Conservation (phyloP, 1,284 basidiomycete genomes). For the Melampsora americana region DNA sequence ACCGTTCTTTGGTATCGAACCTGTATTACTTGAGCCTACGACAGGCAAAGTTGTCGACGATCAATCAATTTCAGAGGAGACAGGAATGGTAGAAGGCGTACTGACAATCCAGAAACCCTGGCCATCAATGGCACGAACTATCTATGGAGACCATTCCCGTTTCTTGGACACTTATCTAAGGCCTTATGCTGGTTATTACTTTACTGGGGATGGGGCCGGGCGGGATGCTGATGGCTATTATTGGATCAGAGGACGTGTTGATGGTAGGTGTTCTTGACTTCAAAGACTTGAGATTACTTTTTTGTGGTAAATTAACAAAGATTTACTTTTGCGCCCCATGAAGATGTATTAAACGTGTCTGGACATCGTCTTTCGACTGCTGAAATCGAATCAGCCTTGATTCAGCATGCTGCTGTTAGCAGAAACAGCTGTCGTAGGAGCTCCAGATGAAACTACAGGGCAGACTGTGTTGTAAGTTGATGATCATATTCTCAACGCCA, state of each 20-base stretch:
- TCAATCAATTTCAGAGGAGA: slow-evolving; percentile 61
- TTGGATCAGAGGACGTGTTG: slow-evolving; percentile 87
- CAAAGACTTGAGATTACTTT: neutral
- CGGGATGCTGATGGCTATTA: slow-evolving; percentile 91
- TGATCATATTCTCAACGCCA: slow-evolving; percentile 50
- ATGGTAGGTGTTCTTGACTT: slow-evolving; percentile 61
- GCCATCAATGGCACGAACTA: slow-evolving; percentile 94
- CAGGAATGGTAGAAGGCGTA: slow-evolving; percentile 68
- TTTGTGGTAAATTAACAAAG: neutral
- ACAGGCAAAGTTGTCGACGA: slow-evolving; percentile 71
- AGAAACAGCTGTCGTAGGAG: slow-evolving; percentile 91
- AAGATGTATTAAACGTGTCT: slow-evolving; percentile 78
- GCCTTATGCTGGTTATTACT: slow-evolving; percentile 79
- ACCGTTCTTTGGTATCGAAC: slow-evolving; percentile 93
- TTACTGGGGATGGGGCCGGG: slow-evolving; percentile 92
- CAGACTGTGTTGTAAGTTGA: slow-evolving; percentile 45
- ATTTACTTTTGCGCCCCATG: slow-evolving; percentile 1
- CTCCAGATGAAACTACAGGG: slow-evolving; percentile 76
- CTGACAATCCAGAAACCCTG: slow-evolving; percentile 81
- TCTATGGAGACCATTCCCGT: slow-evolving; percentile 85
- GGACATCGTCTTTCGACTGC: slow-evolving; percentile 95
- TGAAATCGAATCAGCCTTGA: slow-evolving; percentile 94
- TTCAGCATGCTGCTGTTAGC: slow-evolving; percentile 90
- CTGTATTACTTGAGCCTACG: slow-evolving; percentile 79
- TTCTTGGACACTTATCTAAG: slow-evolving; percentile 94